phyloP scores from a whole-genome alignment of 2,329 filamentous ascomycete genomes.

The Alternaria sp. region DNA sequence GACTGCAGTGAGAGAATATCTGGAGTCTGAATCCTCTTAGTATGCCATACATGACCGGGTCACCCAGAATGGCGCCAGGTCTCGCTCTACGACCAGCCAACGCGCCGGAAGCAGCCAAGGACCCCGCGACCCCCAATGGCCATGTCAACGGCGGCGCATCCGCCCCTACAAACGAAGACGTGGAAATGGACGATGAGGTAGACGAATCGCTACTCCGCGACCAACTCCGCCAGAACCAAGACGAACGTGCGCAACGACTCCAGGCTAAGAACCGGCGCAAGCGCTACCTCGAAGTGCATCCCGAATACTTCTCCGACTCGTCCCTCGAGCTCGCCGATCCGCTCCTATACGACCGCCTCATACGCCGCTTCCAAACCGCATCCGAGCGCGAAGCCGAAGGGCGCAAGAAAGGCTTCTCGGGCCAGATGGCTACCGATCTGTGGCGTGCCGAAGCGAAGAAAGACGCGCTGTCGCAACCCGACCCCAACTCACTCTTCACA shows the following conservation, averaged over 20 bases:
- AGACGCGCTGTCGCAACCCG: slow-evolving; percentile 63
- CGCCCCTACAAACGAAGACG: slow-evolving; percentile 13
- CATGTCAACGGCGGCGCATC: slow-evolving; percentile 2
- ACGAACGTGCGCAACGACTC: slow-evolving; percentile 49
- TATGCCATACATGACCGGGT: slow-evolving; percentile 37
- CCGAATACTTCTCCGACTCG: slow-evolving; percentile 70
- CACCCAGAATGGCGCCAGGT: slow-evolving; percentile 29
- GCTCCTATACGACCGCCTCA: slow-evolving; percentile 79
- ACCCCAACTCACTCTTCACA: slow-evolving; percentile 58
- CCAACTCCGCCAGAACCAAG: slow-evolving; percentile 19
- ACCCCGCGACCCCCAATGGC: slow-evolving; percentile 2
- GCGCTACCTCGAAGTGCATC: slow-evolving; percentile 75
- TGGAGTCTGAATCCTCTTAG: not conserved
- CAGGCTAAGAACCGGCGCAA: slow-evolving; percentile 76
- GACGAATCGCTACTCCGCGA: slow-evolving; percentile 21
- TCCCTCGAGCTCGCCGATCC: slow-evolving; percentile 73
- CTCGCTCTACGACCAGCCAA: slow-evolving; percentile 31
- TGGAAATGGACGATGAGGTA: slow-evolving; percentile 18
- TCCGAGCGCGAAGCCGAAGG: slow-evolving; percentile 77
- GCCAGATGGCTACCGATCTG: slow-evolving; percentile 78
- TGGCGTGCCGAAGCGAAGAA: slow-evolving; percentile 78
- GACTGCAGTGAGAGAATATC: not conserved
- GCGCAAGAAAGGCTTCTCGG: slow-evolving; percentile 76
- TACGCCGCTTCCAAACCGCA: slow-evolving; percentile 77
- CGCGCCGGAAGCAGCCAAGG: slow-evolving; percentile 12